Base-by-base conservation (phyloP, 2,329 filamentous ascomycete species). In the Parafenestella ontariensis region DNA sequence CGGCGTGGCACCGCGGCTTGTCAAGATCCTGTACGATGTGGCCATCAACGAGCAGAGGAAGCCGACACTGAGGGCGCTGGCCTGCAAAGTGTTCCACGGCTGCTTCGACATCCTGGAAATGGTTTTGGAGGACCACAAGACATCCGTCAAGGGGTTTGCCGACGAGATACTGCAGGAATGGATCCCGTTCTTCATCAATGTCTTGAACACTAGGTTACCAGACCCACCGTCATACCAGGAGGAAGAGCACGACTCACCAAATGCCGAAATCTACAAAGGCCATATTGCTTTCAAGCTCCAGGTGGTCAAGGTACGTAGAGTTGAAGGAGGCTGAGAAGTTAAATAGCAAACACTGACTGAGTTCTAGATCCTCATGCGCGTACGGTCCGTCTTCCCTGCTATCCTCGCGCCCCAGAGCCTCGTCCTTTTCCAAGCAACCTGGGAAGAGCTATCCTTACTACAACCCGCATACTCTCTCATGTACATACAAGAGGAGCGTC, bases 91-190 rank as follows among this genome's bases (percentile, higher is more conserved):
- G 53, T 96, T 98, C 81, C 86, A 92, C 52, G 87, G 87, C 44
- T 96, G 92, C 77, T 96, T 99, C 74, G 92, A 98, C 73, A 91
- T 95, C 52, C 86, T 99, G 79, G 92, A 98, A 77, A 96, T 97
- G 86, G 90, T 98, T 62, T 90, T 96, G 82, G 93, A 96, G 64
- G 91, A 96, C 65, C 91, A 98, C 77, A 90, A 91, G 69, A 84
- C 85, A 53, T 91, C 91, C 50, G 92, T 98, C 57, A 95, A 91
- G 76, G 84, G 83, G 1, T 99, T 99, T 74, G 92, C 94, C 48
- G 91, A 96, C 57, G 90, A 96, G 70, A 87, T 92, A 0, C 82
- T 98, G 44, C 84, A 83, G 64, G 85, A 86, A 46, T 99, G 95
- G 95, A 88, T 91, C 58, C 91, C 93, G 4, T 96, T 96, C 80